phyloP scores from a whole-genome alignment of 805 yeast genomes.

The Huiozyma naganishii region DNA sequence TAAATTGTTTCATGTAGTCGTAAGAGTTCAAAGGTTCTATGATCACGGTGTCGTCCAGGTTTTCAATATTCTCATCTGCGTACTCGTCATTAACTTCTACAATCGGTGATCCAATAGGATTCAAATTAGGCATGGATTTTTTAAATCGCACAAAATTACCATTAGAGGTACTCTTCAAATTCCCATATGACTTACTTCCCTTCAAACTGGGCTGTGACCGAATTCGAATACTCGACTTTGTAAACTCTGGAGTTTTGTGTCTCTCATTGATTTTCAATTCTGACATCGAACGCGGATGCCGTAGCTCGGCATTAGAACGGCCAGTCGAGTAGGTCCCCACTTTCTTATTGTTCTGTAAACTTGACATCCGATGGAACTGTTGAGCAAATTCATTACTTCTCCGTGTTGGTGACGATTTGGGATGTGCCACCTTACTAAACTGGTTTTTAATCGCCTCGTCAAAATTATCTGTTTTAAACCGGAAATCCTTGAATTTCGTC shows the following conservation, averaged over 20 bases:
- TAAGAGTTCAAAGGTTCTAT: background rate
- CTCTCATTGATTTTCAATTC: conserved; percentile 12
- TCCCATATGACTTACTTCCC: conserved; percentile 21
- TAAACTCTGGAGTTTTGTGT: background rate
- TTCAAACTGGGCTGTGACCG: conserved; percentile 6
- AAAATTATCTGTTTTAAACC: conserved; percentile 15
- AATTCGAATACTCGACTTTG: background rate
- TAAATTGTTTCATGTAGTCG: background rate
- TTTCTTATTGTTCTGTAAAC: no score
- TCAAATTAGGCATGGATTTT: conserved; percentile 19
- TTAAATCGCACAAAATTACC: conserved; percentile 16
- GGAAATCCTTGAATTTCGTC: conserved; percentile 23
- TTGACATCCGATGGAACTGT: conserved; percentile 3
- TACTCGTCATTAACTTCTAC: conserved; percentile 11
- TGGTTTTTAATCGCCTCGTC: conserved; percentile 19
- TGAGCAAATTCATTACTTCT: conserved; percentile 8
- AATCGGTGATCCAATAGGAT: conserved; percentile 2
- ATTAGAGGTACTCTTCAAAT: conserved; percentile 12
- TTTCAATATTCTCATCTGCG: background rate
- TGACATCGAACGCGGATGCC: conserved; percentile 27
- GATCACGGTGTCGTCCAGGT: background rate
- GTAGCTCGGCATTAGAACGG: conserved; percentile 3
- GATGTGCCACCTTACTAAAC: background rate
- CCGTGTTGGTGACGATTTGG: conserved; percentile 2
- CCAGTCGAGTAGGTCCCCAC: no score